Percentiles rank a stretch among this genome's conserved stretches.
These are phyloP conservation scores for Solanum etuberosum DNA, from an alignment of 257 asterid genomes.

Conservation along the genomic window DNA sequence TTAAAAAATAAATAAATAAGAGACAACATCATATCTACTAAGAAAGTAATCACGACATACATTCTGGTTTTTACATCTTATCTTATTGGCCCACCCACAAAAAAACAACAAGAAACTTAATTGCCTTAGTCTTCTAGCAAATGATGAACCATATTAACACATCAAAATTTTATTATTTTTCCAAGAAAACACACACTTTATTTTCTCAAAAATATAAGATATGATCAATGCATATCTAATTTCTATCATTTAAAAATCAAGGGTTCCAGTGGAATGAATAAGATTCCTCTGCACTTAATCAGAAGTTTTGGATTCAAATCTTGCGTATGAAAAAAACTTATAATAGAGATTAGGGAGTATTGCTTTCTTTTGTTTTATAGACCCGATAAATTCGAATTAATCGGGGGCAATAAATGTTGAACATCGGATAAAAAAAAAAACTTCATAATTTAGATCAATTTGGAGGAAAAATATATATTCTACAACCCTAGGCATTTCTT, in stretches of 20 bases:
- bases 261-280: not conserved
- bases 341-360: not conserved
- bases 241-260: not conserved
- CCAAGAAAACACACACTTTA: not conserved
- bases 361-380: not conserved
- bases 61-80: slow-evolving; percentile 9
- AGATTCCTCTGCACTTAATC: accelerated
- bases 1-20: slow-evolving; percentile 1
- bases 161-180: not conserved
- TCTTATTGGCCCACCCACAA: slow-evolving; percentile 14
- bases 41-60: slow-evolving; percentile 19
- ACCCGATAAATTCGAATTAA: not conserved
- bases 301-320: too few species aligned
- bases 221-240: not conserved
- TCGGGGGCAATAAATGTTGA: accelerated
- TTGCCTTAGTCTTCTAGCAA: slow-evolving; percentile 20
- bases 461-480: not conserved
- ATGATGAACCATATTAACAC: slow-evolving; percentile 14
- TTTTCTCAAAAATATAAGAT: not conserved
- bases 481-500: not conserved
- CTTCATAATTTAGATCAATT: not conserved
- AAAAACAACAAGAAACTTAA: slow-evolving; percentile 3
- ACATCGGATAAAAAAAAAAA: not conserved
- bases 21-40: slow-evolving; percentile 22
- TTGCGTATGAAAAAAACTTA: not conserved